Evolutionary conservation across 257 asterid genomes (phyloP).

Genomic region (Plantago elongata): DNA sequence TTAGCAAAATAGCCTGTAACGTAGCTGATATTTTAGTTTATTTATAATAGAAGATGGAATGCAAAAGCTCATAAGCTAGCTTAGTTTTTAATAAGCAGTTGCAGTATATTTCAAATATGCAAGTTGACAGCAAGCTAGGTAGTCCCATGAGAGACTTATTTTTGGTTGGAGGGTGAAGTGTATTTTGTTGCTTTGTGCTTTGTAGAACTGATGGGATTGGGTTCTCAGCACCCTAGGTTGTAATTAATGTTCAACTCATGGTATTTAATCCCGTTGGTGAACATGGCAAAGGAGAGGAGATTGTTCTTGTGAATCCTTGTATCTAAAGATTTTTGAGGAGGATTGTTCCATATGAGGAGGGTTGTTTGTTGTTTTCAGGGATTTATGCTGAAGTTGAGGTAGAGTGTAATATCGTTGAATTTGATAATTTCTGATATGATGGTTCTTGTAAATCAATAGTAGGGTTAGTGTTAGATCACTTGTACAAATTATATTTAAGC

Average conservation of each 20-base stretch:
- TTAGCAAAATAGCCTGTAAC: too few relatives aligned
- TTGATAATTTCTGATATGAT: background rate
- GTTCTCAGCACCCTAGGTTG: conserved; percentile 96
- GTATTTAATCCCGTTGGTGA: conserved; percentile 86
- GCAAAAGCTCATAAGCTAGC: background rate
- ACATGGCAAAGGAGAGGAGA: conserved; percentile 86
- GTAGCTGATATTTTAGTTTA: too few relatives aligned
- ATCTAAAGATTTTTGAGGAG: conserved; percentile 59
- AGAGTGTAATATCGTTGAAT: background rate
- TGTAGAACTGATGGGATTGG: conserved; percentile 97
- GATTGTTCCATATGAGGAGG: conserved; percentile 68
- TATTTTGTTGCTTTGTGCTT: conserved; percentile 36
- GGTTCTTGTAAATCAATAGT: too few relatives aligned
- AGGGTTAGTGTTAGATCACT: too few relatives aligned
- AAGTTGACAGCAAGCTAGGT: too few relatives aligned
- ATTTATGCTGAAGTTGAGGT: conserved; percentile 77
- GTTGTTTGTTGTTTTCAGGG: conserved; percentile 90
- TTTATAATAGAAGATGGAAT: too few relatives aligned
- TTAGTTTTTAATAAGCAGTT: background rate
- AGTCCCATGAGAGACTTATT: background rate
- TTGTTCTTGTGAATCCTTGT: conserved; percentile 81
- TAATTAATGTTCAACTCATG: conserved; percentile 81
- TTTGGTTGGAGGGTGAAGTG: conserved; percentile 28
- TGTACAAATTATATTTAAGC: too few relatives aligned
- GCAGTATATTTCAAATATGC: background rate